phyloP scores from a whole-genome alignment of 352 stramenopile species.

The Phytopythium litorale region DNA sequence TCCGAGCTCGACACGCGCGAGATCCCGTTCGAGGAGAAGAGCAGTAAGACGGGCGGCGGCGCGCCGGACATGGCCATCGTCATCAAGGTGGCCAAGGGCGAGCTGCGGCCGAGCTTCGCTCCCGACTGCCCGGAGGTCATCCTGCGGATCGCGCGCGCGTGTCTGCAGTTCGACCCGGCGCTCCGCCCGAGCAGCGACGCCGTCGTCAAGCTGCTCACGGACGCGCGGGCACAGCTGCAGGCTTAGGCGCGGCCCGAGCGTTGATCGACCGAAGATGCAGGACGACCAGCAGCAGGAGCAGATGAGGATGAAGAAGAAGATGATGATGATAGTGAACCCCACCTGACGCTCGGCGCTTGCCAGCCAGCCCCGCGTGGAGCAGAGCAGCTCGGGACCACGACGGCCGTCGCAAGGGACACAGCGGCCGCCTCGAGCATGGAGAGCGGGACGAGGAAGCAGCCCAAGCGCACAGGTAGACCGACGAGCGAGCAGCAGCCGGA shows the following conservation, averaged over 20 bases:
- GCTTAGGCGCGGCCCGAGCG: slow-evolving; percentile 7
- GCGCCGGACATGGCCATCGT: slow-evolving; percentile 82
- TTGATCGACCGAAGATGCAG: not conserved
- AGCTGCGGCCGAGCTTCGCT: slow-evolving; percentile 74
- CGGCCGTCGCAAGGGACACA: not conserved
- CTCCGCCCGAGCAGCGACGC: slow-evolving; percentile 66
- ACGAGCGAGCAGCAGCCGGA: not conserved
- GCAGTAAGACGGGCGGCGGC: slow-evolving; percentile 50
- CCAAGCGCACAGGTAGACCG: slow-evolving; percentile 1
- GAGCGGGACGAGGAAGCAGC: not conserved
- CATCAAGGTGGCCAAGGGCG: slow-evolving; percentile 81
- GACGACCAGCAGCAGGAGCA: not conserved
- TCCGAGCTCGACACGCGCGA: slow-evolving; percentile 84
- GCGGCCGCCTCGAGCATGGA: not conserved
- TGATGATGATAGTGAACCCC: slow-evolving; percentile 8
- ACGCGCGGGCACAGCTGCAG: slow-evolving; percentile 61
- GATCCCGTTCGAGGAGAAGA: slow-evolving; percentile 87
- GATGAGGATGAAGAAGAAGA: not conserved
- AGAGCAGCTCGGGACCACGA: not conserved
- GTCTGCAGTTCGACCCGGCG: slow-evolving; percentile 80
- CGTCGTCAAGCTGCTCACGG: slow-evolving; percentile 78
- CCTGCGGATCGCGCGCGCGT: slow-evolving; percentile 72
- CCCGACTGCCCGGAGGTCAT: slow-evolving; percentile 55
- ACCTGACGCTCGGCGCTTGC: slow-evolving; percentile 1
- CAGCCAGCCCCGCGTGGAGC: not conserved